Evolutionary conservation across 2,329 filamentous ascomycete species (phyloP).

Genomic region (Mariannaea sp.): DNA sequence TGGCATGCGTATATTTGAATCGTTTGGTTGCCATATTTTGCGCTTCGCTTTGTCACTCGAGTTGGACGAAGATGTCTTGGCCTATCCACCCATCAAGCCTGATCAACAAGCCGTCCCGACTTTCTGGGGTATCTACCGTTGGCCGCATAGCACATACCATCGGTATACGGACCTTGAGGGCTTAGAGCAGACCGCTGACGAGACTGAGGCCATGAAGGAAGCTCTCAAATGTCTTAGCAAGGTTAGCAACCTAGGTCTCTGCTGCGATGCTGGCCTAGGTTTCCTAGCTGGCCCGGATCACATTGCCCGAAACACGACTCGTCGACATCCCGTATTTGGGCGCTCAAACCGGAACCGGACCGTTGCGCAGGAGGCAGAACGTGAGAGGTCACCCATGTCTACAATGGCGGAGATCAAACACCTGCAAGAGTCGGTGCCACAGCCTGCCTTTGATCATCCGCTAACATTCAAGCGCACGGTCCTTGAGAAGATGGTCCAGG

Average conservation of each 20-base stretch:
- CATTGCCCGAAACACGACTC: constrained; percentile 50
- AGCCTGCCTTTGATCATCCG: constrained; percentile 33
- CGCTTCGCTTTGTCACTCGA: constrained; percentile 72
- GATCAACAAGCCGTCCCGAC: constrained; percentile 58
- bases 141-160: constrained; percentile 64
- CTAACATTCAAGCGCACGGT: constrained; percentile 40
- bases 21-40: constrained; percentile 63
- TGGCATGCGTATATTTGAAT: constrained; percentile 64
- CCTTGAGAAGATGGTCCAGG: constrained; percentile 45
- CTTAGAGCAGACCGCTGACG: constrained; percentile 67
- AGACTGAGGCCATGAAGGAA: constrained; percentile 63
- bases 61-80: constrained; percentile 58
- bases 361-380: constrained; percentile 14
- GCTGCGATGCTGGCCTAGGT: constrained; percentile 69
- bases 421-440: constrained; percentile 28
- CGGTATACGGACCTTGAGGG: constrained; percentile 63
- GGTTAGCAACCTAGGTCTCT: constrained; percentile 68
- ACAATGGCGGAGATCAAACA: constrained; percentile 36
- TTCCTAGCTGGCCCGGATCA: constrained; percentile 68
- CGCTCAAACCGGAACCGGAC: constrained; percentile 35
- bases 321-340: constrained; percentile 44
- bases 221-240: constrained; percentile 61
- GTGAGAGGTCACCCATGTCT: constrained; percentile 23
- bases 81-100: constrained; percentile 60
- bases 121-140: constrained; percentile 69